phyloP scores from a whole-genome alignment of 2,329 filamentous ascomycete genomes.

The Penicillium occitanis region DNA sequence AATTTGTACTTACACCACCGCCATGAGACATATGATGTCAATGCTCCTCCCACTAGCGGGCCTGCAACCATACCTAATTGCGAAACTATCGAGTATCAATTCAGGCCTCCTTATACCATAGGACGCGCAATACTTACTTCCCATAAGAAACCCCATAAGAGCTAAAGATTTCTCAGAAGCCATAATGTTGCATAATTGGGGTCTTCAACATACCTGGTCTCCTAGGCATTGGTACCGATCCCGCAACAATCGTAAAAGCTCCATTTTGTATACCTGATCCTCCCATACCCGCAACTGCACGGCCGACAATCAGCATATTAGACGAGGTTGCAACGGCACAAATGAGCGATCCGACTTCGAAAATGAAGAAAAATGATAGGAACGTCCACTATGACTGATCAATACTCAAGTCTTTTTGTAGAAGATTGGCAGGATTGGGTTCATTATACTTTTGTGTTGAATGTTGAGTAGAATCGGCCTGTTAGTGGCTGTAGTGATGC shows the following conservation, averaged over 20 bases:
- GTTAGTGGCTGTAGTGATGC: constrained; percentile 54
- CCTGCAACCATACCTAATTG: constrained; percentile 27
- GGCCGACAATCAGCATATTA: constrained; percentile 27
- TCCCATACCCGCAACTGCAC: constrained; percentile 28
- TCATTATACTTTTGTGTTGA: constrained; percentile 24
- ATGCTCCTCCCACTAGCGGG: constrained; percentile 44
- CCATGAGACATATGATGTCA: constrained; percentile 43
- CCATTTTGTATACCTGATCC: constrained; percentile 25
- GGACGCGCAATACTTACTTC: constrained; percentile 20
- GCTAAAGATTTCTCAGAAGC: not conserved
- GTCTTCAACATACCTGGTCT: constrained; percentile 22
- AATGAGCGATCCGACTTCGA: constrained; percentile 30
- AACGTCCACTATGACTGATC: constrained; percentile 32
- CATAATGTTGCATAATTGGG: no score
- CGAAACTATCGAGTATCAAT: constrained; percentile 19
- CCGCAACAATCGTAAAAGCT: constrained; percentile 25
- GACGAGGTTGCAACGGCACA: constrained; percentile 29
- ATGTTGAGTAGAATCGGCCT: constrained; percentile 53
- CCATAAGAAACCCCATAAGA: constrained; percentile 25
- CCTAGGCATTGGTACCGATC: constrained; percentile 21
- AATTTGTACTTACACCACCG: constrained; percentile 31
- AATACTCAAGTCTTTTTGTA: not conserved
- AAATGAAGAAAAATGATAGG: constrained; percentile 27
- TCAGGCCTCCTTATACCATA: not conserved
- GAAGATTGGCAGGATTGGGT: not conserved